Evolutionary conservation across 345 rosid genomes (phyloP).

Genomic region (Excoecaria cochinchinensis): DNA sequence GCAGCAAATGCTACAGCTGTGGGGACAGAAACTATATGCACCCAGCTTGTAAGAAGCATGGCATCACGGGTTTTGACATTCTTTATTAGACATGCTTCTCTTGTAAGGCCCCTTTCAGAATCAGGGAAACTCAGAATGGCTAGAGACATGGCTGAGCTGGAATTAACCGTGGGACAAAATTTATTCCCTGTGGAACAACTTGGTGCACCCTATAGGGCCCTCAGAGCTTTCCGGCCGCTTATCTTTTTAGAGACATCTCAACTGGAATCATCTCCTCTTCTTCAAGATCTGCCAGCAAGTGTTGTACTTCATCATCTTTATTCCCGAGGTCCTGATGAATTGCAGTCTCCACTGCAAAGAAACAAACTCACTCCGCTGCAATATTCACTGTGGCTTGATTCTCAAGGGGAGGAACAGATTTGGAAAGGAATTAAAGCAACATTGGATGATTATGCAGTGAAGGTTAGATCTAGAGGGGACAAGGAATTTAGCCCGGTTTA

Average conservation of each 20-base stretch:
- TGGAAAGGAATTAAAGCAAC: conserved; percentile 98
- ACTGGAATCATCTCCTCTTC: conserved; percentile 75
- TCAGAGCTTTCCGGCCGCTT: conserved; percentile 90
- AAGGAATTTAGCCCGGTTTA: conserved; percentile 97
- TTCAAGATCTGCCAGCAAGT: conserved; percentile 84
- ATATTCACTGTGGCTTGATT: conserved; percentile 94
- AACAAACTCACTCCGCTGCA: conserved; percentile 76
- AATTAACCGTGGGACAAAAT: conserved; percentile 91
- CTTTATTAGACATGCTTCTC: conserved; percentile 90
- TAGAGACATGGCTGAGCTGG: conserved; percentile 98
- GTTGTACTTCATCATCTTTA: conserved; percentile 90
- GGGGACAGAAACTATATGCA: conserved; percentile 85
- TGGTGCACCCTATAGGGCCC: conserved; percentile 91
- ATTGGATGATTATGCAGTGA: conserved; percentile 83
- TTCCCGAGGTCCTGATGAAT: conserved; percentile 85
- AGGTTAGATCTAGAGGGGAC: conserved; percentile 83
- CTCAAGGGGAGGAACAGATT: conserved; percentile 93
- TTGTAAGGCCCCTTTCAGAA: conserved; percentile 94
- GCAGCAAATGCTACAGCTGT: conserved; percentile 49
- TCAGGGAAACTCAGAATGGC: conserved; percentile 97
- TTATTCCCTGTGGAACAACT: conserved; percentile 96
- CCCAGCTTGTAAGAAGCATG: conserved; percentile 80
- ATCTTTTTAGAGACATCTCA: conserved; percentile 90
- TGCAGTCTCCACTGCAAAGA: conserved; percentile 85
- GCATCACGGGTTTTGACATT: conserved; percentile 84